These are phyloP conservation scores for Schizophyllum commune DNA, from an alignment of 1,284 basidiomycete genomes.

Conservation along the genomic window DNA sequence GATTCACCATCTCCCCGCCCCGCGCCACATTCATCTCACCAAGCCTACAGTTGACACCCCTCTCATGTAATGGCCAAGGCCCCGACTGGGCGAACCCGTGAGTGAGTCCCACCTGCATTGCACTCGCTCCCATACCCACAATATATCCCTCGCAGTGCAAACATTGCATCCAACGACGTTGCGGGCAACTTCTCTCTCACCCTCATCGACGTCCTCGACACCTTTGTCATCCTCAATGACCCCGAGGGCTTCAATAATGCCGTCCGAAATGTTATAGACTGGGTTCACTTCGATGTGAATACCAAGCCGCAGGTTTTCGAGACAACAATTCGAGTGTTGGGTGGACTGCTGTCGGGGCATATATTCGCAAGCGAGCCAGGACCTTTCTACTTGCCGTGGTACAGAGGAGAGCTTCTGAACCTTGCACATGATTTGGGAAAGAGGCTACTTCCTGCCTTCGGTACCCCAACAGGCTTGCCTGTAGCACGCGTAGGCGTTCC, in stretches of 20 bases:
- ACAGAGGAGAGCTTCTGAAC: conserved; percentile 64
- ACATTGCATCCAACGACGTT: conserved; percentile 76
- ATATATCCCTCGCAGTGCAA: conserved; percentile 35
- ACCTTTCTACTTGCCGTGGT: conserved; percentile 71
- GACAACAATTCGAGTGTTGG: conserved; percentile 83
- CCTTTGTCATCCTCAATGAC: conserved; percentile 73
- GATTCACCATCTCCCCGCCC: conserved; percentile 7
- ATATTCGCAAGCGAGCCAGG: conserved; percentile 63
- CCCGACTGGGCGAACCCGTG: conserved; percentile 77
- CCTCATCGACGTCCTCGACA: conserved; percentile 76
- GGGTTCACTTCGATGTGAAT: conserved; percentile 82
- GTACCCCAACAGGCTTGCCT: conserved; percentile 82
- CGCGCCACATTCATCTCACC: conserved; percentile 1
- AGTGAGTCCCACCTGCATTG: conserved; percentile 22
- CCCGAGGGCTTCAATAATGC: conserved; percentile 66
- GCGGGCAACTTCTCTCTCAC: conserved; percentile 82
- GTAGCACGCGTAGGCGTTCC: conserved; percentile 64
- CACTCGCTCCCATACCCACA: conserved; percentile 1
- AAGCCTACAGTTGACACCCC: conserved; percentile 59
- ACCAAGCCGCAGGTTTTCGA: conserved; percentile 90
- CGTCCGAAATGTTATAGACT: conserved; percentile 65
- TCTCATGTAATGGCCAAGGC: conserved; percentile 79
- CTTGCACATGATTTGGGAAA: conserved; percentile 82
- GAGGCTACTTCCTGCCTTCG: conserved; percentile 82
- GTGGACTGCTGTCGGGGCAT: conserved; percentile 83